A percentile compares a stretch with the other conserved stretches of the same genome.
phyloP scores from a whole-genome alignment of 352 stramenopile genomes.

The Blastocystis sp. region DNA sequence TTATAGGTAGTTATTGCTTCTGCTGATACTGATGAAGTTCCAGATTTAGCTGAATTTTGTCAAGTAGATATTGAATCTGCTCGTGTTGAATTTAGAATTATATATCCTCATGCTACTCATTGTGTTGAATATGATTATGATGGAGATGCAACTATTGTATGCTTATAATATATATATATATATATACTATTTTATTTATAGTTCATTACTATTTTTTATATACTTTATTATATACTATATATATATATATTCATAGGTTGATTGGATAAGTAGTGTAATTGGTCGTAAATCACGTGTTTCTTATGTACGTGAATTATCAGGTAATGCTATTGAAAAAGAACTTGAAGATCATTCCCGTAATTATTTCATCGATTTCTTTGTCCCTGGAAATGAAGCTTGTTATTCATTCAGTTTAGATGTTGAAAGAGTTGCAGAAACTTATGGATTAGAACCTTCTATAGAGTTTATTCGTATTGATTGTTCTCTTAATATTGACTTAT shows the following conservation, averaged over 20 bases:
- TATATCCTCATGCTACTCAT: slow-evolving; percentile 2
- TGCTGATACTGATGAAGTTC: slow-evolving; percentile 12
- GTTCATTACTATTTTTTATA: no score
- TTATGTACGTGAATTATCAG: no score
- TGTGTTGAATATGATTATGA: slow-evolving; percentile 27
- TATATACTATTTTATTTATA: no score
- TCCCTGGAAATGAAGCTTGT: slow-evolving; percentile 4
- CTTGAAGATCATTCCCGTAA: no score
- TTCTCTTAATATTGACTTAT: slow-evolving; percentile 28
- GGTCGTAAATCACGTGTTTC: no score
- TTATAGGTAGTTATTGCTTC: slow-evolving; percentile 13
- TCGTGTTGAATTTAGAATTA: slow-evolving; percentile 13
- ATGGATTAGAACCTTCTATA: slow-evolving; percentile 18
- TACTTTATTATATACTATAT: no score
- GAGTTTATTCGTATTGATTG: slow-evolving; percentile 32
- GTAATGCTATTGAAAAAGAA: no score
- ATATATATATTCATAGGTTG: no score
- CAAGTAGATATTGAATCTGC: slow-evolving; percentile 33
- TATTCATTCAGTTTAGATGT: slow-evolving; percentile 29
- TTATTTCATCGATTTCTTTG: slow-evolving; percentile 30
- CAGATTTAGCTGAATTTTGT: slow-evolving; percentile 14
- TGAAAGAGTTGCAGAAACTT: slow-evolving; percentile 27
- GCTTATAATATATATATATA: no score
- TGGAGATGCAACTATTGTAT: no score
- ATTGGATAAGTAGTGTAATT: no score